Evolutionary conservation across 192 early-diverging fungal species (phyloP), one percentile per base, ranked within the genome.

Genomic region (Rhizoclosmatium globosum): DNA sequence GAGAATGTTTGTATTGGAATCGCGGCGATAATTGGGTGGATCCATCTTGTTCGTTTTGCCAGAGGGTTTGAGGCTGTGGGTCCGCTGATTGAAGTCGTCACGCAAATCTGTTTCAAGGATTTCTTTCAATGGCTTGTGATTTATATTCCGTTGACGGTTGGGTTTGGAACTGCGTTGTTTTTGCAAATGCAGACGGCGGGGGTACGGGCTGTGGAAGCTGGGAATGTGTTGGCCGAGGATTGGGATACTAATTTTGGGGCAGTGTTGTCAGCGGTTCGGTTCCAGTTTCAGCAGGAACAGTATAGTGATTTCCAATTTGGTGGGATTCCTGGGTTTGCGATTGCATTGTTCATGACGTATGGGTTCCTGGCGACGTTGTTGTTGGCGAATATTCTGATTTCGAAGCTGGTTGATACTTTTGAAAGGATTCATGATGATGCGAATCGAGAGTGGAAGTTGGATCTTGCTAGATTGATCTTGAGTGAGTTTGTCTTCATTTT

Each of bases 151-250:
- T 23, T 80, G 39, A 71, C 69, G 21, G 21, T 66, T 23, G 79
- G 79, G 4, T 80, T 80, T 50, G 21, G 47, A 11, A 72, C 62
- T 4, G 79, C 79, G 3, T 43, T 80, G 58, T 80, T 67, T 74
- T 65, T 80, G 19, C 79, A 80, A 56, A 80, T 80, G 71, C 48
- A 76, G 50, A 53, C 17, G 17, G 50, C 17, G 50, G 50, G 6
- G 50, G 9, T 53, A 17, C 50, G 9, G 50, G 31, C 31, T 7
- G 50, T 17, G 17, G 9, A 64, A 74, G 45, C 79, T 75, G 57
- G 68, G 68, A 60, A 57, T 68, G 39, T 48, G 47, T 68, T 43
- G 43, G 15, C 79, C 31, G 31, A 31, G 31, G 77, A 78, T 45
- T 78, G 77, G 77, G 41, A 58, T 66, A 39, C 21, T 1, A 59